phyloP scores from a whole-genome alignment of 1,284 basidiomycete species.

The Rhodotorula mucilaginosa region DNA sequence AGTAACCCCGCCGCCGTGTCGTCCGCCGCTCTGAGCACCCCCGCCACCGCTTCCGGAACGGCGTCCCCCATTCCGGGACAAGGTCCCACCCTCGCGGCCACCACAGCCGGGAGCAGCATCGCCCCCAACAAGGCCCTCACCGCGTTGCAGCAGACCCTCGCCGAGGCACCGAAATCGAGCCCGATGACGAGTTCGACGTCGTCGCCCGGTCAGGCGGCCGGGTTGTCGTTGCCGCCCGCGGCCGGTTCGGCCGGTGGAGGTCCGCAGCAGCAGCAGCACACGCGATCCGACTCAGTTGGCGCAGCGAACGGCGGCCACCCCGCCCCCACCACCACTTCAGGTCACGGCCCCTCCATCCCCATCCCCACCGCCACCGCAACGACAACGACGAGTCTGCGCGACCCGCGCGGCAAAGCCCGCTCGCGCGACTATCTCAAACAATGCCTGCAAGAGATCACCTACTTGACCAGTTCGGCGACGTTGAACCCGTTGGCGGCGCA shows the following conservation, averaged over 20 bases:
- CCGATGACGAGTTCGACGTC: constrained; percentile 10
- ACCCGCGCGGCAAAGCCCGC: constrained; percentile 88
- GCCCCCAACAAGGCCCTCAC: constrained; percentile 25
- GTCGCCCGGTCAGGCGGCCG: constrained; percentile 2
- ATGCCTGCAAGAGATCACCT: constrained; percentile 96
- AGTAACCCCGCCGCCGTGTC: constrained; percentile 10
- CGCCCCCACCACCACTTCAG: no score
- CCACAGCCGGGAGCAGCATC: constrained; percentile 12
- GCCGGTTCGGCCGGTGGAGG: no score
- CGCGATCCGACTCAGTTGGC: background rate
- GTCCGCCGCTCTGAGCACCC: constrained; percentile 4
- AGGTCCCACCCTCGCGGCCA: background rate
- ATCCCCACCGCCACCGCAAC: no score
- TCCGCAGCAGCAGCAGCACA: background rate
- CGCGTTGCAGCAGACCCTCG: constrained; percentile 8
- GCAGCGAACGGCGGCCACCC: background rate
- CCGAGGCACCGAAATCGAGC: constrained; percentile 7
- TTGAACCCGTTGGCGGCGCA: constrained; percentile 82
- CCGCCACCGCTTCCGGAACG: constrained; percentile 30
- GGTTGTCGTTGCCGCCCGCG: background rate
- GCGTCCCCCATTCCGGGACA: constrained; percentile 25
- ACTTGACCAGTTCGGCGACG: constrained; percentile 91
- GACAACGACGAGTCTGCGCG: constrained; percentile 56
- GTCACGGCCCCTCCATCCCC: background rate
- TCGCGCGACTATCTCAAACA: constrained; percentile 98